These are phyloP conservation scores for Colletotrichum tamarilloi DNA, from an alignment of 2,329 filamentous ascomycete genomes.

Conservation along the genomic window DNA sequence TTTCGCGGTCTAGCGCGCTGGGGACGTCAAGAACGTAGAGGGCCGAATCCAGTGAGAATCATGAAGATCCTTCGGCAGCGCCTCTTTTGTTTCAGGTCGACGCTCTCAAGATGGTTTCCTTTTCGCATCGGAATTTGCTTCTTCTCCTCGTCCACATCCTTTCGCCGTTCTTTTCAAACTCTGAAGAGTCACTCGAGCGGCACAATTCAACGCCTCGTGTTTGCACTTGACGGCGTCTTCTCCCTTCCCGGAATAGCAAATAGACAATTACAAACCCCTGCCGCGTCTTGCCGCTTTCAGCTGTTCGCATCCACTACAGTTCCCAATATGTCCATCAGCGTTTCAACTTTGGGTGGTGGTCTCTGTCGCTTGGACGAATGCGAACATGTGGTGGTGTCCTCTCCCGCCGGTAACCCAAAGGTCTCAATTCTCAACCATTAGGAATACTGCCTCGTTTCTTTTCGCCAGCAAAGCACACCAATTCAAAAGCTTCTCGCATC, in stretches of 20 bases:
- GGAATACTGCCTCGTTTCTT: neutral
- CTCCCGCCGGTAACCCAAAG: neutral
- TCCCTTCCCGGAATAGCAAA: constrained; percentile 24
- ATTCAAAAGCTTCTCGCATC: neutral
- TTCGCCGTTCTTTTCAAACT: neutral
- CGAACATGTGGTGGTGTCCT: neutral
- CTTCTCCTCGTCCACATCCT: neutral
- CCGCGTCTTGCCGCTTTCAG: constrained; percentile 19
- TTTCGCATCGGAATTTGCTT: neutral
- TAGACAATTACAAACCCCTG: constrained; percentile 28
- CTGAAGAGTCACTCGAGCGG: constrained; percentile 4
- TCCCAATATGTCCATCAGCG: constrained; percentile 24
- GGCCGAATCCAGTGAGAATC: constrained; percentile 4
- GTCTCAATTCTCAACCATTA: neutral
- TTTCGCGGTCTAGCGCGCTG: constrained; percentile 17
- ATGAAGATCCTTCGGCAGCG: constrained; percentile 19
- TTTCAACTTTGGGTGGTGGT: constrained; percentile 23
- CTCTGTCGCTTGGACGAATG: constrained; percentile 17
- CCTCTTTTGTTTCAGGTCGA: constrained; percentile 32
- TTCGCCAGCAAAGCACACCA: neutral
- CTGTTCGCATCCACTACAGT: constrained; percentile 21
- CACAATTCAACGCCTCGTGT: constrained; percentile 6
- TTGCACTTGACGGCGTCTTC: constrained; percentile 3
- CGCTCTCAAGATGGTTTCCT: neutral
- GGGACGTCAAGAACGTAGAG: neutral